These are phyloP conservation scores for Actinomortierella wolfii DNA, from an alignment of 371 early-diverging fungal genomes.

Conservation along the genomic window DNA sequence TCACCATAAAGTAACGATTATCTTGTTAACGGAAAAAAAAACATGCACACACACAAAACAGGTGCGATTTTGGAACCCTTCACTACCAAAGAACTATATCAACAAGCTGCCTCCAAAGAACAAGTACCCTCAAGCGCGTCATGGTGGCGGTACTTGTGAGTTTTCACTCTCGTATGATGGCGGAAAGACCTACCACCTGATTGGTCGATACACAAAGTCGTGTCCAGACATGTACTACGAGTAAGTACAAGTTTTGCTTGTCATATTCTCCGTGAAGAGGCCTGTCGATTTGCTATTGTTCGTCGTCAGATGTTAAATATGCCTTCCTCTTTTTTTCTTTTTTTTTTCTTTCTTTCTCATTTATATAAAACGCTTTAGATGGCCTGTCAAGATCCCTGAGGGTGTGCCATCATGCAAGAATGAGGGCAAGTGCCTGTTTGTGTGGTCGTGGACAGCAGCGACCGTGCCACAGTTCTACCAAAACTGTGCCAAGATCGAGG, in stretches of 20 bases:
- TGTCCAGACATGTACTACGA: slow-evolving; percentile 50
- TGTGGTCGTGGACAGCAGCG: slow-evolving; percentile 70
- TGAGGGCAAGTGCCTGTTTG: slow-evolving; percentile 49
- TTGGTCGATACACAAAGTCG: slow-evolving; percentile 44
- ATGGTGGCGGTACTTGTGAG: slow-evolving; percentile 71
- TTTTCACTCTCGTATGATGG: slow-evolving; percentile 67
- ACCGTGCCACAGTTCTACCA: slow-evolving; percentile 73
- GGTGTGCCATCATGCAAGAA: slow-evolving; percentile 50
- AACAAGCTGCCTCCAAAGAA: slow-evolving; percentile 5
- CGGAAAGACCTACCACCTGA: slow-evolving; percentile 61
- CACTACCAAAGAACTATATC: slow-evolving; percentile 1
- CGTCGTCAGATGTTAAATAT: too few species aligned
- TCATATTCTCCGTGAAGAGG: too few species aligned
- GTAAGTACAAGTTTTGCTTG: too few species aligned
- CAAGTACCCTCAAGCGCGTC: slow-evolving; percentile 37
- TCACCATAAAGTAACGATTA: too few species aligned
- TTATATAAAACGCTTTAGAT: slow-evolving; percentile 1
- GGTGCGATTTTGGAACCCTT: slow-evolving; percentile 42
- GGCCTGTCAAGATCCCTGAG: slow-evolving; percentile 58
- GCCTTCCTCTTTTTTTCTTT: slow-evolving; percentile 1
- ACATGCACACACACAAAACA: too few species aligned
- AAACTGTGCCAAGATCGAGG: slow-evolving; percentile 69
- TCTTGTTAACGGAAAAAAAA: too few species aligned
- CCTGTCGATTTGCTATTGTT: too few species aligned
- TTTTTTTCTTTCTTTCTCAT: too few species aligned